Evolutionary conservation across 1,284 basidiomycete genomes (phyloP).

Genomic region (Dichomitus squalens): DNA sequence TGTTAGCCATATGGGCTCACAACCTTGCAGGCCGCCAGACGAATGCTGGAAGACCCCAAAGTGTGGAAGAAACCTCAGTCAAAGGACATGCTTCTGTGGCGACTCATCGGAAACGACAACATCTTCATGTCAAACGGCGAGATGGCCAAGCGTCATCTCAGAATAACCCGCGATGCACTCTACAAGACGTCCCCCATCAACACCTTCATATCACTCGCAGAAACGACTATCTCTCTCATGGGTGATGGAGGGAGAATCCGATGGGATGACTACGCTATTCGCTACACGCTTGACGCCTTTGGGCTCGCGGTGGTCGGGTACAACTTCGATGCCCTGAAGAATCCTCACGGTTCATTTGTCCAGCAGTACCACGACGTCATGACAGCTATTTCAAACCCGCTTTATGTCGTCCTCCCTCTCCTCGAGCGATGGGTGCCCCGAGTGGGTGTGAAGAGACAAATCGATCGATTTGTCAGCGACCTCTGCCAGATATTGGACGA

Average conservation of each 20-base stretch:
- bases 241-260: conserved; percentile 21
- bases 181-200: conserved; percentile 30
- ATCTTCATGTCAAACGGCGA: conserved; percentile 34
- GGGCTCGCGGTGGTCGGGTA: conserved; percentile 37
- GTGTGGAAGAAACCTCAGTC: conserved; percentile 33
- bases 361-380: conserved; percentile 36
- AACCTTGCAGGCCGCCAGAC: conserved; percentile 10
- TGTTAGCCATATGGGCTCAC: background rate
- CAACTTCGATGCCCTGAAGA: conserved; percentile 36
- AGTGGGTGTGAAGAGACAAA: conserved; percentile 16
- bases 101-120: conserved; percentile 32
- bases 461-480: conserved; percentile 32
- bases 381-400: conserved; percentile 33
- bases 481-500: conserved; percentile 29
- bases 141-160: conserved; percentile 33
- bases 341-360: conserved; percentile 33
- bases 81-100: conserved; percentile 31
- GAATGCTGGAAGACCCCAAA: conserved; percentile 16
- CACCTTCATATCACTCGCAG: conserved; percentile 28
- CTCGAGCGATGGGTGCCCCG: conserved; percentile 35
- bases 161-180: conserved; percentile 31
- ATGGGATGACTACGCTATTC: conserved; percentile 33
- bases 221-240: conserved; percentile 29
- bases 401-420: conserved; percentile 34
- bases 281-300: conserved; percentile 34